Evolutionary conservation across 2,329 filamentous ascomycete species (phyloP), one percentile per base, ranked within the genome.

Genomic region (Hymenotorrendiella dingleyae): DNA sequence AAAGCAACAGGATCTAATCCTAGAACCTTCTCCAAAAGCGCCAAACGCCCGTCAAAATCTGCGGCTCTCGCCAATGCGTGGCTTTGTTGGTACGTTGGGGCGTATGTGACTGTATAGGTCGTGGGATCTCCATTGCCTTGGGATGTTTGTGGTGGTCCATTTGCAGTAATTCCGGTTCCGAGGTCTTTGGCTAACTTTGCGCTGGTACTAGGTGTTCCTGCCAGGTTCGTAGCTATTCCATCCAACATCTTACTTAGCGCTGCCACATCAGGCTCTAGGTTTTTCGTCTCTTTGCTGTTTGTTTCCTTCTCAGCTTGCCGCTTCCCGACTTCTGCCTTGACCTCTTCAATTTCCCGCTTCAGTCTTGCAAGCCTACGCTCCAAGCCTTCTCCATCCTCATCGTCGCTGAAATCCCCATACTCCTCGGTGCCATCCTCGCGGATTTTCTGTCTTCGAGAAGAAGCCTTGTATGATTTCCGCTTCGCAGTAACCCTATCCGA

Each of bases 401-500:
- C 81, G 45, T 89, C 86, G 54, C 84, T 90, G 12, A 86, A 67
- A 51, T 91, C 85, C 2, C 82, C 86, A 14, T 84, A 69, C 55
- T 85, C 80, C 54, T 81, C 73, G 2, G 75, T 79, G 6, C 78
- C 80, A 52, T 82, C 76, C 43, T 79, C 67, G 30, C 80, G 66
- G 43, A 80, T 74, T 40, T 78, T 74, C 50, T 81, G 76, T 45
- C 80, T 76, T 37, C 84, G 76, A 36, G 74, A 86, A 6, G 84
- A 82, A 26, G 82, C 81, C 53, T 80, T 82, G 68, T 96, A 96
- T 19, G 87, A 87, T 64, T 85, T 87, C 49, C 86, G 78, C 63
- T 91, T 91, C 35, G 80, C 80, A 46, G 80, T 81, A 27, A 97
- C 81, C 40, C 90, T 83, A 64, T 96, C 90, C 2, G 90, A 94